These are phyloP conservation scores for Ilyonectria destructans DNA, from an alignment of 2,329 filamentous ascomycete genomes.

Conservation along the genomic window DNA sequence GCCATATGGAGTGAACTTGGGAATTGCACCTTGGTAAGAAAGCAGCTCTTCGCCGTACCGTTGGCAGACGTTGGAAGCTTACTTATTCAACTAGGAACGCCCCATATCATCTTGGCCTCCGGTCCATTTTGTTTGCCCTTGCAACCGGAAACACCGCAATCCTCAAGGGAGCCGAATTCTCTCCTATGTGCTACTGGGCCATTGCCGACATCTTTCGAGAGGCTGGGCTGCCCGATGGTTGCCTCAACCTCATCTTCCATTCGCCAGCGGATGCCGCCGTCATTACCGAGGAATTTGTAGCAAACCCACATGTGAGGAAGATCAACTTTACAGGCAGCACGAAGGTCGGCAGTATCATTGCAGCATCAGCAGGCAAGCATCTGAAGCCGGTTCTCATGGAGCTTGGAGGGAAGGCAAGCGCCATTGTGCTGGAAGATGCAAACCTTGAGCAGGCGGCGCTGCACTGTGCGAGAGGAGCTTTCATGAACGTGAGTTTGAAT, in stretches of 20 bases:
- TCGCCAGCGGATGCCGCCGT: slow-evolving; percentile 76
- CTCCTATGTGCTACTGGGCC: slow-evolving; percentile 74
- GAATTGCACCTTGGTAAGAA: slow-evolving; percentile 35
- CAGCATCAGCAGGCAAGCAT: slow-evolving; percentile 76
- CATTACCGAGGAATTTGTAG: slow-evolving; percentile 78
- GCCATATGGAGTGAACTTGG: slow-evolving; percentile 34
- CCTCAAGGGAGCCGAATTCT: slow-evolving; percentile 79
- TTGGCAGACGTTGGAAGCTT: background rate
- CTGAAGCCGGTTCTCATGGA: slow-evolving; percentile 87
- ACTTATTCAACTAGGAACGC: slow-evolving; percentile 10
- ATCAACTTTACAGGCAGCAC: slow-evolving; percentile 90
- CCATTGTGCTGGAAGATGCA: slow-evolving; percentile 86
- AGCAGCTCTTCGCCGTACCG: background rate
- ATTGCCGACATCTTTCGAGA: slow-evolving; percentile 76
- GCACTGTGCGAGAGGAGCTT: slow-evolving; percentile 66
- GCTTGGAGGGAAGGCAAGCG: slow-evolving; percentile 85
- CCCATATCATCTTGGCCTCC: slow-evolving; percentile 23
- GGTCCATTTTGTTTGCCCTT: slow-evolving; percentile 20
- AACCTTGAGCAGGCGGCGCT: slow-evolving; percentile 79
- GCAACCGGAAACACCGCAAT: slow-evolving; percentile 78
- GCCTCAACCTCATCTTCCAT: slow-evolving; percentile 79
- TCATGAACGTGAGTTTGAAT: slow-evolving; percentile 27
- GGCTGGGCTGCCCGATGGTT: slow-evolving; percentile 84
- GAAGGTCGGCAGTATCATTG: slow-evolving; percentile 80
- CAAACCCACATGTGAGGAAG: slow-evolving; percentile 78